phyloP scores from a whole-genome alignment of 1,139 yeast species.

The Saccharomycopsis phalli region DNA sequence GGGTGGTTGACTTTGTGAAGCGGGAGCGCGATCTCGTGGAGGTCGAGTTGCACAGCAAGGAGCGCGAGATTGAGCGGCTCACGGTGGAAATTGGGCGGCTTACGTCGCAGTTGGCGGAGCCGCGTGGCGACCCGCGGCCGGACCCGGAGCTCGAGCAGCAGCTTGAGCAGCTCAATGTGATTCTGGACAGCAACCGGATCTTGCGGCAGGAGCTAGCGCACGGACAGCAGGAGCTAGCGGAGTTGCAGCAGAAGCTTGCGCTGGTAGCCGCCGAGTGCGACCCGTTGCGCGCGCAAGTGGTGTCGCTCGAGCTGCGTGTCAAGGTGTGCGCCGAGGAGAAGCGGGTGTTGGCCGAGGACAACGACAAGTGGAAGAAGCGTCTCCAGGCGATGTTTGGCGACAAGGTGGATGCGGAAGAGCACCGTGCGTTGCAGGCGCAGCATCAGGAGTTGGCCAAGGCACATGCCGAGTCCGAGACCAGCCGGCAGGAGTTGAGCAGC shows the following conservation, averaged over 20 bases:
- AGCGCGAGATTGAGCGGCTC: conserved; percentile 39
- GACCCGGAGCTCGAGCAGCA: conserved; percentile 35
- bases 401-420: conserved; percentile 40
- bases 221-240: conserved; percentile 24
- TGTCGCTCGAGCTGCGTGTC: too few relatives aligned
- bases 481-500: conserved; percentile 1
- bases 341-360: conserved; percentile 33
- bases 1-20: conserved; percentile 51
- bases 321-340: conserved; percentile 33
- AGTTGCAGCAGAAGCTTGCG: conserved; percentile 27
- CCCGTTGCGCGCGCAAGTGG: conserved; percentile 28
- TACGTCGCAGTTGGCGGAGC: conserved; percentile 32
- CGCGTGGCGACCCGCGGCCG: conserved; percentile 40
- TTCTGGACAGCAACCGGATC: conserved; percentile 66
- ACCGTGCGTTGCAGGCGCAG: conserved; percentile 19
- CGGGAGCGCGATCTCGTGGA: conserved; percentile 72
- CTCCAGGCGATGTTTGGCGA: conserved; percentile 41
- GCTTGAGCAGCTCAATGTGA: conserved; percentile 56
- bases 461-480: conserved; percentile 1
- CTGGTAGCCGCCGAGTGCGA: conserved; percentile 30
- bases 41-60: conserved; percentile 39
- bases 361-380: conserved; percentile 44
- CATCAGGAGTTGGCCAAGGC: conserved; percentile 7
- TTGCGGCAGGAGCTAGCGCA: conserved; percentile 46
- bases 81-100: conserved; percentile 27